These are phyloP conservation scores for Macrolepiota albuminosa DNA, from an alignment of 768 basidiomycete species.

Conservation along the genomic window DNA sequence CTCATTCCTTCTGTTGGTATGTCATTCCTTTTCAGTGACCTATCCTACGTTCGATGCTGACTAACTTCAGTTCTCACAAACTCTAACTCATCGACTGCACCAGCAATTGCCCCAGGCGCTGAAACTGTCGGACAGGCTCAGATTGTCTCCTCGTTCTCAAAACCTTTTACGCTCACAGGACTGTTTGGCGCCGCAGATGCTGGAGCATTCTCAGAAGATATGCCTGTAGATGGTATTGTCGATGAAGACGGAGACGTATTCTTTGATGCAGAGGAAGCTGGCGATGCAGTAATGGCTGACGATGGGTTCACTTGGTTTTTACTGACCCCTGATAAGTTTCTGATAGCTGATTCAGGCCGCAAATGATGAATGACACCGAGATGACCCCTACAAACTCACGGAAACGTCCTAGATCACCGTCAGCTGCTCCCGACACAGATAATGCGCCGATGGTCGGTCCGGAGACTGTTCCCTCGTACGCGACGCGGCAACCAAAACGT, in stretches of 20 bases:
- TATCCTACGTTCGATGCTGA: not conserved
- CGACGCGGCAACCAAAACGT: conserved; percentile 51
- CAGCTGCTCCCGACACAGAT: conserved; percentile 12
- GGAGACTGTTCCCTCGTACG: conserved; percentile 17
- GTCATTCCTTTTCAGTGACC: not conserved
- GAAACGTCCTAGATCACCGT: conserved; percentile 37
- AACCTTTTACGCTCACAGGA: conserved; percentile 77
- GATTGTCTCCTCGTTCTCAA: conserved; percentile 64
- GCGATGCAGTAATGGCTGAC: conserved; percentile 31
- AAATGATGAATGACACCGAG: conserved; percentile 33
- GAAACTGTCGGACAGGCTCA: conserved; percentile 80
- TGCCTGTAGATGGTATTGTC: conserved; percentile 39
- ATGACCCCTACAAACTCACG: conserved; percentile 25
- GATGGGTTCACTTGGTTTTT: conserved; percentile 26
- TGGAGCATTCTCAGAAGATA: conserved; percentile 59
- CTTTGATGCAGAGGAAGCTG: conserved; percentile 37
- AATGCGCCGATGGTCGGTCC: conserved; percentile 12
- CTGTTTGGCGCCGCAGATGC: conserved; percentile 79
- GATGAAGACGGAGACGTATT: conserved; percentile 40
- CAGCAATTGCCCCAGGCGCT: conserved; percentile 60
- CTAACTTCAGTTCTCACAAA: conserved; percentile 19
- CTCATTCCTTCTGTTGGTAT: conserved; percentile 52
- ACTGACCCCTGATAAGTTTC: not conserved
- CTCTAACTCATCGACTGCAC: conserved; percentile 20
- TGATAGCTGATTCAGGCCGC: conserved; percentile 16